Evolutionary conservation across 2,329 filamentous ascomycete genomes (phyloP).

Genomic region (Colletotrichum tropicicola): DNA sequence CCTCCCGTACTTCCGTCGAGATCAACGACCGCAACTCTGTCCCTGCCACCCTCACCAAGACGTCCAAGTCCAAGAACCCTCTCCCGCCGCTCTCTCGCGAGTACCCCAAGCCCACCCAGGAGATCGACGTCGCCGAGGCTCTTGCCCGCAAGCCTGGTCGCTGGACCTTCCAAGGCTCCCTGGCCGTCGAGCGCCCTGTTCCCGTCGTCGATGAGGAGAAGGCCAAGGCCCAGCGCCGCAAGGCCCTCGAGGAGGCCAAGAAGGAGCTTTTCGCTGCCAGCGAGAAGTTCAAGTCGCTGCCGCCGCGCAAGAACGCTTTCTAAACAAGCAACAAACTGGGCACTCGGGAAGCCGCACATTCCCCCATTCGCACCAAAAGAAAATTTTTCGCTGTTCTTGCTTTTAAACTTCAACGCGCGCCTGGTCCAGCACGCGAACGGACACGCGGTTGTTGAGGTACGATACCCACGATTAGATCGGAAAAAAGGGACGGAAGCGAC

Average conservation of each 20-base stretch:
- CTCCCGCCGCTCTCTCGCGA: slow-evolving; percentile 44
- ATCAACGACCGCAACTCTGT: slow-evolving; percentile 19
- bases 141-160: slow-evolving; percentile 53
- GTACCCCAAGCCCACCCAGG: slow-evolving; percentile 50
- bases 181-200: slow-evolving; percentile 41
- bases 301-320: slow-evolving; percentile 11
- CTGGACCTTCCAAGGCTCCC: slow-evolving; percentile 49
- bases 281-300: slow-evolving; percentile 30
- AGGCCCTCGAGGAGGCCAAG: slow-evolving; percentile 58
- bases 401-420: slow-evolving; percentile 14
- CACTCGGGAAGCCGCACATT: not conserved
- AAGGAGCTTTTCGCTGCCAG: slow-evolving; percentile 52
- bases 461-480: slow-evolving; percentile 25
- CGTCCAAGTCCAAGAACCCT: slow-evolving; percentile 37
- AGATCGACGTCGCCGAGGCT: slow-evolving; percentile 52
- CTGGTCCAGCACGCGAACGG: slow-evolving; percentile 13
- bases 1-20: slow-evolving; percentile 21
- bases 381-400: not conserved
- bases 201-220: slow-evolving; percentile 37
- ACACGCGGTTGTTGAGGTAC: slow-evolving; percentile 9
- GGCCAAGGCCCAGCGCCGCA: slow-evolving; percentile 44
- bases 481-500: not conserved
- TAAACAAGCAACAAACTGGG: not conserved
- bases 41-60: not conserved
- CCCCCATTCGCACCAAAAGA: not conserved